Percentiles rank a stretch among this genome's conserved stretches.
Evolutionary conservation across 768 basidiomycete genomes (phyloP).

Genomic region (Phylloporus sp.): DNA sequence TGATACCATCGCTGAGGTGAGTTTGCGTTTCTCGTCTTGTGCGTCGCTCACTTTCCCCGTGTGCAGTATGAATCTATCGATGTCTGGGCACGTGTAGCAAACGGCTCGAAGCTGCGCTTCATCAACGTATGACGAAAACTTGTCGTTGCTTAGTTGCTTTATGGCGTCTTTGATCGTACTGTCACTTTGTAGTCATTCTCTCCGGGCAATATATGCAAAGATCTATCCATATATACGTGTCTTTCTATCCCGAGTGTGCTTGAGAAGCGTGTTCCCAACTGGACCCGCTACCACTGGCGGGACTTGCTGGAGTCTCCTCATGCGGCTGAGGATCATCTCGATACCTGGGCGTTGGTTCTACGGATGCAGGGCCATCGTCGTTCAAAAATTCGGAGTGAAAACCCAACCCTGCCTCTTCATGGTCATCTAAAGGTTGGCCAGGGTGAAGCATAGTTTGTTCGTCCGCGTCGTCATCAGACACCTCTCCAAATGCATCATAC

Average conservation of each 20-base stretch:
- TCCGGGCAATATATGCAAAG: conserved; percentile 16
- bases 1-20: conserved; percentile 76
- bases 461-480: conserved; percentile 74
- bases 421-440: conserved; percentile 31
- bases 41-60: conserved; percentile 8
- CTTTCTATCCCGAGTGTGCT: conserved; percentile 23
- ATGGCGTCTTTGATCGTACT: conserved; percentile 12
- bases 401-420: conserved; percentile 37
- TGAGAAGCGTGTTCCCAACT: conserved; percentile 73
- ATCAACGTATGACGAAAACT: conserved; percentile 29
- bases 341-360: conserved; percentile 33
- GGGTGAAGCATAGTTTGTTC: conserved; percentile 62
- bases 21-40: conserved; percentile 19
- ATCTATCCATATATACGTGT: conserved; percentile 19
- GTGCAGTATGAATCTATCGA: conserved; percentile 82
- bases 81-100: conserved; percentile 78
- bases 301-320: conserved; percentile 25
- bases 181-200: conserved; percentile 6
- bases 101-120: conserved; percentile 76
- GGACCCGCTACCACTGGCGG: conserved; percentile 43
- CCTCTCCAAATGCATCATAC: conserved; percentile 94
- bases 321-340: conserved; percentile 48
- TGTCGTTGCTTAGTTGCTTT: not conserved
- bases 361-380: conserved; percentile 56
- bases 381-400: conserved; percentile 82